Conservation (phyloP, 371 early-diverging fungal genomes). For the Zancudomyces culisetae region DNA sequence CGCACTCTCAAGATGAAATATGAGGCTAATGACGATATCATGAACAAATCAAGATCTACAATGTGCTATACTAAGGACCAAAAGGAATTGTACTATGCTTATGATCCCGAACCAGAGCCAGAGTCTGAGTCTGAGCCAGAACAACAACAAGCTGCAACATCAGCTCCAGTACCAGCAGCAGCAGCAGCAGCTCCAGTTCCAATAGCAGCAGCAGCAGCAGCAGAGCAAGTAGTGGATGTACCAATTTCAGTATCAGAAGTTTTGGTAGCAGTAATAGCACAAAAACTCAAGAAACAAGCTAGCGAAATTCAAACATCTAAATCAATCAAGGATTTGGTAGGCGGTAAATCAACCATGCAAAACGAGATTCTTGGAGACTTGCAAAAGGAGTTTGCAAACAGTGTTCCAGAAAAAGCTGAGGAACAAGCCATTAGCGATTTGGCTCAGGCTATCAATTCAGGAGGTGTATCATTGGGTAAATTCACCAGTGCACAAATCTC, state of each 20-base stretch:
- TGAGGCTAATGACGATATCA: constrained; percentile 85
- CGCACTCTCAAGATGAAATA: constrained; percentile 91
- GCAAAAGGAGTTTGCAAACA: constrained; percentile 74
- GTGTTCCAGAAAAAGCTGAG: constrained; percentile 79
- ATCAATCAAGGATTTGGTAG: constrained; percentile 83
- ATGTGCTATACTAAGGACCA: constrained; percentile 71
- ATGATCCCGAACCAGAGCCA: constrained; percentile 44
- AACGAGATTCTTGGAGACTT: constrained; percentile 93
- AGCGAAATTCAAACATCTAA: constrained; percentile 52
- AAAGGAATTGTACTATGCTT: constrained; percentile 84
- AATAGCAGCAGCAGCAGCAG: constrained; percentile 40
- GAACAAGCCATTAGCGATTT: constrained; percentile 77
- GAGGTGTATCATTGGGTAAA: constrained; percentile 68
- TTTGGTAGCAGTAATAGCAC: constrained; percentile 64
- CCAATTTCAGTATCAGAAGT: constrained; percentile 61
- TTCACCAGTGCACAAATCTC: constrained; percentile 55
- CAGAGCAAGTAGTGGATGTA: constrained; percentile 43
- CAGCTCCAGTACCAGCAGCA: constrained; percentile 28
- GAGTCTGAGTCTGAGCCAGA: constrained; percentile 27
- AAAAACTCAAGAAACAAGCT: constrained; percentile 74
- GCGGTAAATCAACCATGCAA: constrained; percentile 89
- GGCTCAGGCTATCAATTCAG: constrained; percentile 37
- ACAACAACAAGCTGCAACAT: constrained; percentile 25
- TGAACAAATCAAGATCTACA: constrained; percentile 70
- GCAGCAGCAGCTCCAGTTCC: constrained; percentile 32